Percentiles rank a stretch among this genome's conserved stretches.
phyloP scores from a whole-genome alignment of 192 early-diverging fungal species.

The Podila epigama region DNA sequence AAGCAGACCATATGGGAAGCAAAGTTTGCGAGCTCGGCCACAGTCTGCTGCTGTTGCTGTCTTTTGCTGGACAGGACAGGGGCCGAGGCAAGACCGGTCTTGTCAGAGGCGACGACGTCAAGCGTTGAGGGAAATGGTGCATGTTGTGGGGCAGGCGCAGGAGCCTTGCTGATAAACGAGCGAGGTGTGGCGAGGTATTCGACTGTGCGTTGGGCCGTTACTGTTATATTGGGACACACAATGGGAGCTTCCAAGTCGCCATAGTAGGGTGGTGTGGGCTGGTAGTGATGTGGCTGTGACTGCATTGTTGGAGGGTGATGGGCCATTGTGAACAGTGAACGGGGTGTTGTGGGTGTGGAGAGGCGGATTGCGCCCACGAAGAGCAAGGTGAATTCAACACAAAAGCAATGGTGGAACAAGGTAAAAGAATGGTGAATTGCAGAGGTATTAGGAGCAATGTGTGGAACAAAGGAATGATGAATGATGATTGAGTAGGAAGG shows the following conservation, averaged over 20 bases:
- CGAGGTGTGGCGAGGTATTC: not conserved
- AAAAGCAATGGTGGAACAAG: no score
- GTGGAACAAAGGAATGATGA: no score
- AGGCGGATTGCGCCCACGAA: no score
- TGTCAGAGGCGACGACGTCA: not conserved
- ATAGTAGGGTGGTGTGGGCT: not conserved
- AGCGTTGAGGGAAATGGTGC: not conserved
- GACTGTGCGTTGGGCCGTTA: not conserved
- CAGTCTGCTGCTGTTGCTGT: constrained; percentile 29
- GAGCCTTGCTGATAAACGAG: not conserved
- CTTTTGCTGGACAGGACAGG: not conserved
- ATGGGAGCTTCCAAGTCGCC: not conserved
- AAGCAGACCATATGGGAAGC: constrained; percentile 65
- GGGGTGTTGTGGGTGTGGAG: not conserved
- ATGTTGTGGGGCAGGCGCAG: not conserved
- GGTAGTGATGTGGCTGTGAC: not conserved
- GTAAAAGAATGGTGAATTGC: no score
- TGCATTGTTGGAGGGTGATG: not conserved
- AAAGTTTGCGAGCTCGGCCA: constrained; percentile 61
- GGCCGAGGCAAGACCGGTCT: not conserved
- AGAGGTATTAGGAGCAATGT: no score
- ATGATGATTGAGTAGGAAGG: no score
- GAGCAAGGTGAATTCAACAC: no score
- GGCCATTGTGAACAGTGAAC: not conserved
- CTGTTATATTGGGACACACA: not conserved